Evolutionary conservation across 495 filamentous ascomycete genomes (phyloP).

Genomic region (Pseudomonodictys pantanalensis): DNA sequence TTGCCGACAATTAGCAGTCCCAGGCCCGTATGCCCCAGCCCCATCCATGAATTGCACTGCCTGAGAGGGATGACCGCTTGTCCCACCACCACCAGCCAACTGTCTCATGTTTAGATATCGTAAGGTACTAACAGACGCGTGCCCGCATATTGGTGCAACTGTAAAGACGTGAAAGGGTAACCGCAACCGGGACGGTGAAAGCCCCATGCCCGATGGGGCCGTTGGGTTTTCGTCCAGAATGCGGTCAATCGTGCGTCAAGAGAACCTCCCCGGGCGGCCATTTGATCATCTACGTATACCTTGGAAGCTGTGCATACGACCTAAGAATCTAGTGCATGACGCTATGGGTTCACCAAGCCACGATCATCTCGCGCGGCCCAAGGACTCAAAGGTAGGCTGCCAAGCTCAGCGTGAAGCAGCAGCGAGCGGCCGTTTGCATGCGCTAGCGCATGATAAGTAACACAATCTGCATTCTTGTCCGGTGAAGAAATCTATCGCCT

Average conservation of each 20-base stretch:
- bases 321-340: too few species aligned
- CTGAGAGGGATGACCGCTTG: neutral
- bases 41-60: neutral
- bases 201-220: too few species aligned
- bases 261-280: too few species aligned
- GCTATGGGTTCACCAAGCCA: too few species aligned
- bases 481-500: neutral
- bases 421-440: conserved; percentile 5
- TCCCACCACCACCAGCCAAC: neutral
- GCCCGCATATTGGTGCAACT: conserved; percentile 20
- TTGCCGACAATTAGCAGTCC: neutral
- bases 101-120: neutral
- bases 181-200: too few species aligned
- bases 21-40: neutral
- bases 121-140: neutral
- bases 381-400: too few species aligned
- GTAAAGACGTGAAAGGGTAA: neutral
- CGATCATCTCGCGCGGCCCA: too few species aligned
- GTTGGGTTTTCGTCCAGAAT: too few species aligned
- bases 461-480: conserved; percentile 19
- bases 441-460: conserved; percentile 1
- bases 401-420: neutral
- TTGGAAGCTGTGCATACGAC: too few species aligned
- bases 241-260: too few species aligned
- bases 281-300: too few species aligned